A percentile compares a stretch with the other conserved stretches of the same genome.
Evolutionary conservation across 2,329 filamentous ascomycete genomes (phyloP).

Genomic region (Ascochyta pisi): DNA sequence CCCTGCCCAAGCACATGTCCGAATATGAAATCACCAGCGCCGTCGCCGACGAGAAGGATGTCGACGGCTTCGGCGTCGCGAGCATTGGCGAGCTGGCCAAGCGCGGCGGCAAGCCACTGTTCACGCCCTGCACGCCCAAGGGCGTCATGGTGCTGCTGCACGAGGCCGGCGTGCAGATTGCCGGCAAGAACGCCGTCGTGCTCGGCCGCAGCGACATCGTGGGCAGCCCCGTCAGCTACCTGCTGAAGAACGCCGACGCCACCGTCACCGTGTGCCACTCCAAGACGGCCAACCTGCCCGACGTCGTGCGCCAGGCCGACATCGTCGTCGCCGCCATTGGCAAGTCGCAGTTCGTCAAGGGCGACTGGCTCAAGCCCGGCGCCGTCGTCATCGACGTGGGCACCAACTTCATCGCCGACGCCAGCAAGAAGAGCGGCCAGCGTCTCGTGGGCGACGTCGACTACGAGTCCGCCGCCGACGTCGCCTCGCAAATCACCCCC

Average conservation of each 20-base stretch:
- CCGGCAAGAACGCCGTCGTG: conserved; percentile 93
- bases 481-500: conserved; percentile 92
- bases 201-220: conserved; percentile 96
- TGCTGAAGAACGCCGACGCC: conserved; percentile 93
- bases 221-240: conserved; percentile 93
- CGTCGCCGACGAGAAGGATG: conserved; percentile 93
- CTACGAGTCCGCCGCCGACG: conserved; percentile 80
- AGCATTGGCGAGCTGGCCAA: conserved; percentile 99
- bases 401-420: conserved; percentile 92
- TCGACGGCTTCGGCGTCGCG: conserved; percentile 91
- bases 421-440: conserved; percentile 88
- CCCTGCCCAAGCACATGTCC: conserved; percentile 85
- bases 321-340: conserved; percentile 93
- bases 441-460: conserved; percentile 95
- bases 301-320: conserved; percentile 82
- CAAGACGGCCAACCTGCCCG: conserved; percentile 75
- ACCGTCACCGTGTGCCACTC: conserved; percentile 98
- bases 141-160: conserved; percentile 93
- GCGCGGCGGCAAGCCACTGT: conserved; percentile 85
- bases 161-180: conserved; percentile 81
- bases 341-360: conserved; percentile 84
- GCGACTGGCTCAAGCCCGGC: conserved; percentile 93
- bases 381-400: conserved; percentile 98
- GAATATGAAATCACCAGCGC: conserved; percentile 91
- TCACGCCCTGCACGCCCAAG: conserved; percentile 95